phyloP scores from a whole-genome alignment of 164 flowering plant species.

The Macadamia tetraphylla region DNA sequence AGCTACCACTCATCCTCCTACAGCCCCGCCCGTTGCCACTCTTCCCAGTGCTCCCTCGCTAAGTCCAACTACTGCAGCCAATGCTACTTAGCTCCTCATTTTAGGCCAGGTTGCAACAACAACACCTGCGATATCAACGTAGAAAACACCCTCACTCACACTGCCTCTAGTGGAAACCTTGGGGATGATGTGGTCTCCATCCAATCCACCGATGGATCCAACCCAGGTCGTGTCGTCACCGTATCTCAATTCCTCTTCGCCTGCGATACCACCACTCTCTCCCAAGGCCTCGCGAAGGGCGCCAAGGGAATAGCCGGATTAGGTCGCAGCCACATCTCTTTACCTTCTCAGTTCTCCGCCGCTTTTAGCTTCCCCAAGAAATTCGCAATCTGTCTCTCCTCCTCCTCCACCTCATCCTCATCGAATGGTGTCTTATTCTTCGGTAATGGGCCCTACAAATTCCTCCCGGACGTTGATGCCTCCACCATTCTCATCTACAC shows the following conservation, averaged over 20 bases:
- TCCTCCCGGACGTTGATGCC: constrained; percentile 24
- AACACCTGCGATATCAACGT: constrained; percentile 21
- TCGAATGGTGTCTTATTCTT: constrained; percentile 26
- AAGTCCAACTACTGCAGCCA: constrained; percentile 4
- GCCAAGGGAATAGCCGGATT: constrained; percentile 29
- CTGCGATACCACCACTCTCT: constrained; percentile 17
- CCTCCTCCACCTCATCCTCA: not conserved
- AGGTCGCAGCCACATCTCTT: constrained; percentile 16
- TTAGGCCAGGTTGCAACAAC: constrained; percentile 22
- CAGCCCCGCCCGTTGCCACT: constrained; percentile 17
- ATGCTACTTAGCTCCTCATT: constrained; percentile 6
- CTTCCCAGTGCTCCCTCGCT: constrained; percentile 24
- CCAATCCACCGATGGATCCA: constrained; percentile 24
- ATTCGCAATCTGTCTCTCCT: constrained; percentile 31
- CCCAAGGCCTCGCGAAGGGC: constrained; percentile 30
- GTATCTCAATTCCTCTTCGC: constrained; percentile 22
- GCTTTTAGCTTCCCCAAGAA: constrained; percentile 22
- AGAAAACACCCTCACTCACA: constrained; percentile 16
- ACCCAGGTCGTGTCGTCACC: constrained; percentile 15
- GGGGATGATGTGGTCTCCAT: constrained; percentile 18
- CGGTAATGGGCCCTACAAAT: constrained; percentile 29
- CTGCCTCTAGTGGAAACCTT: constrained; percentile 11
- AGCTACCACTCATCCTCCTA: constrained; percentile 21
- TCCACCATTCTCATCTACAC: constrained; percentile 25
- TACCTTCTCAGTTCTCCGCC: constrained; percentile 25